Evolutionary conservation across 2,329 filamentous ascomycete species (phyloP).

Genomic region (Passalora sequoiae): DNA sequence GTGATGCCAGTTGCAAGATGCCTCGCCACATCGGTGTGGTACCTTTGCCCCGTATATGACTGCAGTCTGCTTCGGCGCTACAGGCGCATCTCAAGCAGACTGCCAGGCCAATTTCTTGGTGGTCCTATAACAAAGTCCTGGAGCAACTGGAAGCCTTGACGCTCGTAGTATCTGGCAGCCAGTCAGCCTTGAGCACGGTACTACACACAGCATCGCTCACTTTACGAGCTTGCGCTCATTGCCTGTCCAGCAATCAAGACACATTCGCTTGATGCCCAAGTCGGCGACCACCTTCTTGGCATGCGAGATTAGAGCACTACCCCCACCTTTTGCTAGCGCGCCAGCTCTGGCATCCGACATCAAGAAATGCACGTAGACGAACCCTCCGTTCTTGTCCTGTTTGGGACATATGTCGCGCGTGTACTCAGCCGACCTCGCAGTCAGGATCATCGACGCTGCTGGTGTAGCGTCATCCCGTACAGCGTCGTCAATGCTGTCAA

Average conservation of each 20-base stretch:
- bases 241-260: conserved; percentile 19
- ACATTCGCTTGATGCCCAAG: conserved; percentile 10
- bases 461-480: neutral
- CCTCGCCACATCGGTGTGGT: no score
- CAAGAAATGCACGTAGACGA: conserved; percentile 16
- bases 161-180: conserved; percentile 17
- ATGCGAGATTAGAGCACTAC: conserved; percentile 11
- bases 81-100: conserved; percentile 16
- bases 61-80: no score
- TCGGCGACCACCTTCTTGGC: conserved; percentile 9
- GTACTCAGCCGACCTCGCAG: conserved; percentile 11
- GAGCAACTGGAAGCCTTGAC: conserved; percentile 14
- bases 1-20: no score
- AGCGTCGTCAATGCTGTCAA: neutral
- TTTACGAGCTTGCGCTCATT: conserved; percentile 17
- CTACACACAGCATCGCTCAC: conserved; percentile 5
- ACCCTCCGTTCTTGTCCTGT: conserved; percentile 15
- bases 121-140: conserved; percentile 10
- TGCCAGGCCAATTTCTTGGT: conserved; percentile 12
- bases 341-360: conserved; percentile 17
- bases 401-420: conserved; percentile 60
- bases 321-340: conserved; percentile 10
- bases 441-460: conserved; percentile 14
- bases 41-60: no score
- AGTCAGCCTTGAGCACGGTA: neutral